Percentiles rank a stretch among this genome's conserved stretches.
Conservation (phyloP, 2,329 filamentous ascomycete species). For the Annulohypoxylon truncatum region DNA sequence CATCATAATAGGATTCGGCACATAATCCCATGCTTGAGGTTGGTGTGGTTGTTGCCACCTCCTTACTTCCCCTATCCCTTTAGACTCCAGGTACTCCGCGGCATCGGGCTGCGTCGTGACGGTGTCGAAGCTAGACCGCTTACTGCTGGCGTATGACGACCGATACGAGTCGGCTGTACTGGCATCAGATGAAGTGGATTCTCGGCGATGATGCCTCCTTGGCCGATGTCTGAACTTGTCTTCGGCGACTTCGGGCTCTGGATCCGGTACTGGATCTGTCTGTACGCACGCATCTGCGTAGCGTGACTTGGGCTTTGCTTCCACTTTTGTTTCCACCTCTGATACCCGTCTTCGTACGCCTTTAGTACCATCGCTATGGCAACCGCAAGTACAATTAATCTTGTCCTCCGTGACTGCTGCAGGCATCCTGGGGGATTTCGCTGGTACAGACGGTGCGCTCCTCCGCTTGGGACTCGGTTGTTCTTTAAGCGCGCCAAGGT, state of each 20-base stretch:
- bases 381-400: constrained; percentile 23
- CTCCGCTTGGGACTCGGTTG: constrained; percentile 37
- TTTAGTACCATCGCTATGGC: constrained; percentile 11
- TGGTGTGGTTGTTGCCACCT: constrained; percentile 12
- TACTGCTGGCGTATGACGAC: constrained; percentile 37
- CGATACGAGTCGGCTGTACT: constrained; percentile 30
- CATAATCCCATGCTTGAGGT: constrained; percentile 9
- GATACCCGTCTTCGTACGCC: neutral
- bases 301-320: constrained; percentile 14
- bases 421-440: neutral
- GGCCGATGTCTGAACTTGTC: constrained; percentile 13
- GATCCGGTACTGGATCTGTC: constrained; percentile 39
- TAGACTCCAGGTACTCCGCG: constrained; percentile 12
- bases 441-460: neutral
- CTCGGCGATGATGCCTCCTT: constrained; percentile 26
- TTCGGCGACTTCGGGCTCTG: constrained; percentile 9
- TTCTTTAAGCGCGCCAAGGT: constrained; percentile 42
- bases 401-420: neutral
- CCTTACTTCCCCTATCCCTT: neutral
- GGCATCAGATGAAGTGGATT: constrained; percentile 21
- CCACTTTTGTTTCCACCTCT: neutral
- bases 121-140: constrained; percentile 45
- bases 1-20: constrained; percentile 47
- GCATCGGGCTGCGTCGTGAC: constrained; percentile 42
- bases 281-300: constrained; percentile 48